phyloP scores from a whole-genome alignment of 2,329 filamentous ascomycete genomes.

The Xylariaceae sp. region DNA sequence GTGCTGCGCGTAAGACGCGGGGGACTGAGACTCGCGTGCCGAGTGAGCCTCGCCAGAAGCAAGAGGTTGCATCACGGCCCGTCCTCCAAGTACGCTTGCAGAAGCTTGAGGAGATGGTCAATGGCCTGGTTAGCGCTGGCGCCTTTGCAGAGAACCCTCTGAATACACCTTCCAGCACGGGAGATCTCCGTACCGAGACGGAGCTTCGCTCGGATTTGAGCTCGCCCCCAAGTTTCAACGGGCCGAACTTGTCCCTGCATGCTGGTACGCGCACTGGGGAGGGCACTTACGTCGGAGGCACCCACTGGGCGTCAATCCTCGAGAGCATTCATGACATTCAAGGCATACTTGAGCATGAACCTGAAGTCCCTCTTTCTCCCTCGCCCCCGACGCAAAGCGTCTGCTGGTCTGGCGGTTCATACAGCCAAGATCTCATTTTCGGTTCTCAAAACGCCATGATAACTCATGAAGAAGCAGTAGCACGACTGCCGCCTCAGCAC shows the following conservation, averaged over 20 bases:
- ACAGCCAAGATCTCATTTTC: slow-evolving; percentile 28
- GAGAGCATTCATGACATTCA: slow-evolving; percentile 35
- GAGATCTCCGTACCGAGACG: slow-evolving; percentile 25
- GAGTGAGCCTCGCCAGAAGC: slow-evolving; percentile 23
- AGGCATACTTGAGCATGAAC: slow-evolving; percentile 29
- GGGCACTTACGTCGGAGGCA: slow-evolving; percentile 32
- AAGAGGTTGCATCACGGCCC: slow-evolving; percentile 28
- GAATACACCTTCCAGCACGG: slow-evolving; percentile 25
- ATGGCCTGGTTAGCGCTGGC: slow-evolving; percentile 26
- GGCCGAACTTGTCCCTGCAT: slow-evolving; percentile 16
- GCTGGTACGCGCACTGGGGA: slow-evolving; percentile 21
- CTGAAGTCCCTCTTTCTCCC: slow-evolving; percentile 22
- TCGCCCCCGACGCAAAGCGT: slow-evolving; percentile 25
- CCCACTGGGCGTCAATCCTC: slow-evolving; percentile 34
- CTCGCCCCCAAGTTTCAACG: slow-evolving; percentile 24
- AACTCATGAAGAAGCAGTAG: slow-evolving; percentile 31
- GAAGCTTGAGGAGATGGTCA: slow-evolving; percentile 35
- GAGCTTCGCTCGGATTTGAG: slow-evolving; percentile 29
- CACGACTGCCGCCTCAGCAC: slow-evolving; percentile 28
- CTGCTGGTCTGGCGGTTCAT: slow-evolving; percentile 13
- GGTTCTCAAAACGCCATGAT: slow-evolving; percentile 23
- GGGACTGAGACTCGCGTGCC: slow-evolving; percentile 30
- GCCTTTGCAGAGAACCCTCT: slow-evolving; percentile 19
- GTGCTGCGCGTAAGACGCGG: slow-evolving; percentile 29
- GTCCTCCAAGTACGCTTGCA: slow-evolving; percentile 34